phyloP scores from a whole-genome alignment of 139 green algal genomes.

The Eudorina sp. region DNA sequence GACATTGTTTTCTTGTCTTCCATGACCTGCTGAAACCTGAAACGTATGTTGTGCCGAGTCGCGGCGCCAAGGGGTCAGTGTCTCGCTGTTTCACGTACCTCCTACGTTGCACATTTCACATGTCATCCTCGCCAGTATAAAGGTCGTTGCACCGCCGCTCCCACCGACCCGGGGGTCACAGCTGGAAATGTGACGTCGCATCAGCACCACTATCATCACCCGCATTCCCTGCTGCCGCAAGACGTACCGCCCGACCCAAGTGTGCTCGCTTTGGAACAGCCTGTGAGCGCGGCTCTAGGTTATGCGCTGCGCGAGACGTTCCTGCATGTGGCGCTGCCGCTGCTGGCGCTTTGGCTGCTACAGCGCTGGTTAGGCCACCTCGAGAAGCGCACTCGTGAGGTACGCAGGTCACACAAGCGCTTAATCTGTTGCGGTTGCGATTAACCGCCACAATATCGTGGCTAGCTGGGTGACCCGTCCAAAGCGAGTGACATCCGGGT shows the following conservation, averaged over 20 bases:
- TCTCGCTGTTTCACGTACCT: too few species aligned
- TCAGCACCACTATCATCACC: background rate
- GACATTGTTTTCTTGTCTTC: too few species aligned
- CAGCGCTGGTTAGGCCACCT: conserved; percentile 16
- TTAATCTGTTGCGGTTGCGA: background rate
- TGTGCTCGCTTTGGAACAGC: background rate
- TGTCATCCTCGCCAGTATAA: background rate
- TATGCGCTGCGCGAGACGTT: conserved; percentile 18
- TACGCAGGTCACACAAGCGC: background rate
- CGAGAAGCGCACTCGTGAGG: conserved; percentile 6
- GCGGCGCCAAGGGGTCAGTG: too few species aligned
- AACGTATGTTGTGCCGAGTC: too few species aligned
- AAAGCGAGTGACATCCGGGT: too few species aligned
- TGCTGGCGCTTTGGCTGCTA: conserved; percentile 35
- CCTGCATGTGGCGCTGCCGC: conserved; percentile 38
- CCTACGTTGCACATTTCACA: too few species aligned
- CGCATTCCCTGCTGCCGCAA: background rate
- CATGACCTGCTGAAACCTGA: too few species aligned
- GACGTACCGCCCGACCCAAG: conserved; percentile 14
- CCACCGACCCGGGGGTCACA: conserved; percentile 14
- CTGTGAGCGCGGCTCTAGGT: background rate
- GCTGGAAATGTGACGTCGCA: background rate
- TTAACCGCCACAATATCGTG: background rate
- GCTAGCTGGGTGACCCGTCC: too few species aligned
- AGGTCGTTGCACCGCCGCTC: background rate